Evolutionary conservation across 2,329 filamentous ascomycete species (phyloP), one percentile per base, ranked within the genome.

Genomic region (Huntiella abstrusa): DNA sequence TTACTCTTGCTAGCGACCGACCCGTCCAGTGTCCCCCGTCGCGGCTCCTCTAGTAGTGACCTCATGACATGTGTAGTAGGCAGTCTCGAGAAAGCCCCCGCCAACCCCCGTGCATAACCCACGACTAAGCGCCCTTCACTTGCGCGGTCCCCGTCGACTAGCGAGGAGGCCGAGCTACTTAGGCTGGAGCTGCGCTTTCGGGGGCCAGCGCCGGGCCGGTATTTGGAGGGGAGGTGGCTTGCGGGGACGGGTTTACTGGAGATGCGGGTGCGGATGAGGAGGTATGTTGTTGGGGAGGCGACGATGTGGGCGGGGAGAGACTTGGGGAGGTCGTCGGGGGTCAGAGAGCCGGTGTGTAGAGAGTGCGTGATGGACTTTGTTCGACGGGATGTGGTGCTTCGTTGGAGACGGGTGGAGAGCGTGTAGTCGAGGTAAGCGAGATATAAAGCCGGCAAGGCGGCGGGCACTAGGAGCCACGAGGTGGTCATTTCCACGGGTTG

Each of bases 41-140:
- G 49, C 2, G 48, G 46, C 5, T 57, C 53, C 2, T 51, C 43
- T 12, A 58, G 45, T 12, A 56, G 43, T 10, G 50, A 37, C 32
- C 56, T 52, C 33, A 62, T 56, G 1, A 57, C 15, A 3, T 57
- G 50, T 4, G 58, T 58, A 49, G 59, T 57, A 1, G 60, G 60
- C 3, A 58, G 59, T 53, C 54, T 55, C 43, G 53, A 52, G 41
- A 62, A 62, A 1, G 59, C 57, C 12, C 50, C 45, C 48, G 60
- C 58, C 2, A 56, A 54, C 8, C 52, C 55, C 8, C 54, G 55
- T 4, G 55, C 41, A 48, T 60, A 62, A 1, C 41, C 46, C 10
- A 49, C 55, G 2, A 60, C 22, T 6, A 28, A 28, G 22, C 22
- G 22, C 7, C 22, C 22, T 28, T 28, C 22, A 28, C 22, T 28